Evolutionary conservation across 805 yeast species (phyloP).

Genomic region (Candida orba): DNA sequence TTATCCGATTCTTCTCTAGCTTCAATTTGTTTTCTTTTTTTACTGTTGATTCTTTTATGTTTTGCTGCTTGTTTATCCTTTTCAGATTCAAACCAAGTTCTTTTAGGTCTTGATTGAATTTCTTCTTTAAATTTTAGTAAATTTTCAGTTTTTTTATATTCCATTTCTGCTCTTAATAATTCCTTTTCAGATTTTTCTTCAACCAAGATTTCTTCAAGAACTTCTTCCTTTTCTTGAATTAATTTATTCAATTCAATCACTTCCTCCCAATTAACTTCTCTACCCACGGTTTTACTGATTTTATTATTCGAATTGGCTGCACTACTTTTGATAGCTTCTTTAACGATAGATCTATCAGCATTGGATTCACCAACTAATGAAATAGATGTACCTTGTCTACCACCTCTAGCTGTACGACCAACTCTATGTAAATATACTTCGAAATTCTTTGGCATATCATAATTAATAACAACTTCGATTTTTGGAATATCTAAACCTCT

Average conservation of each 20-base stretch:
- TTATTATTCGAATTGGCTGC: slow-evolving; percentile 33
- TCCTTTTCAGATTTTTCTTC: slow-evolving; percentile 91
- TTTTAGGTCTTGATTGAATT: slow-evolving; percentile 81
- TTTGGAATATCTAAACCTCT: slow-evolving; percentile 99
- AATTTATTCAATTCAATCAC: slow-evolving; percentile 61
- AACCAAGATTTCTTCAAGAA: slow-evolving; percentile 67
- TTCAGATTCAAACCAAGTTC: slow-evolving; percentile 89
- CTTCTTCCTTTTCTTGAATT: slow-evolving; percentile 51
- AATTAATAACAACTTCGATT: slow-evolving; percentile 90
- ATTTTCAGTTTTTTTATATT: slow-evolving; percentile 78
- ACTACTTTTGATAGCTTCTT: slow-evolving; percentile 73
- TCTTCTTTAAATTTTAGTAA: slow-evolving; percentile 73
- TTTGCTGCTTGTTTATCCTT: slow-evolving; percentile 34
- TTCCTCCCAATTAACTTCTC: slow-evolving; percentile 85
- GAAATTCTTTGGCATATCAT: slow-evolving; percentile 89
- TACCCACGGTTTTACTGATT: slow-evolving; percentile 65
- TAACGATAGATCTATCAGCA: slow-evolving; percentile 86
- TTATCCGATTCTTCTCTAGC: slow-evolving; percentile 43
- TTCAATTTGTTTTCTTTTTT: slow-evolving; percentile 66
- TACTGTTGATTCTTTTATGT: slow-evolving; percentile 37
- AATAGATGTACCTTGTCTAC: slow-evolving; percentile 88
- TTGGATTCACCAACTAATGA: slow-evolving; percentile 90
- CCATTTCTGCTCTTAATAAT: slow-evolving; percentile 83
- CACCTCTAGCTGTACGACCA: slow-evolving; percentile 99
- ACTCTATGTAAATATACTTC: slow-evolving; percentile 95